A percentile compares a stretch with the other conserved stretches of the same genome.
These are phyloP conservation scores for Saccharomyces hybrid DNA, from an alignment of 1,139 yeast species.

Conservation along the genomic window DNA sequence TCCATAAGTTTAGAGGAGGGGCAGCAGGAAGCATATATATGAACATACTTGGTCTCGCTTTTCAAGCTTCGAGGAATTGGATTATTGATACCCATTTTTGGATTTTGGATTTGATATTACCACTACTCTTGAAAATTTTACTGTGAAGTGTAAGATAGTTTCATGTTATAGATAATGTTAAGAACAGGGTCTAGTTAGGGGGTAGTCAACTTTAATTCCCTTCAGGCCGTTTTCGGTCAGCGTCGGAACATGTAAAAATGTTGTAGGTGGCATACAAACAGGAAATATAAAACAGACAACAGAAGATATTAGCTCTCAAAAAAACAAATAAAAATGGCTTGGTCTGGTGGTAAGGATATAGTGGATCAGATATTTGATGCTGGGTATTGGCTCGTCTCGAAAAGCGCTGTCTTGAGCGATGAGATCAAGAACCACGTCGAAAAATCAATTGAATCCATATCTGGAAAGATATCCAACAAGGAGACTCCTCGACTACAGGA, in stretches of 20 bases:
- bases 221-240: neutral
- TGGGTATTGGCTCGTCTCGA: constrained; percentile 2
- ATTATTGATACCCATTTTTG: constrained; percentile 57
- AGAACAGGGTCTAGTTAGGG: neutral
- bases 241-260: neutral
- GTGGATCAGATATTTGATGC: constrained; percentile 8
- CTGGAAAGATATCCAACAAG: neutral
- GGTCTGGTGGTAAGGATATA: constrained; percentile 5
- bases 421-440: constrained; percentile 1
- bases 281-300: neutral
- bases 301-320: neutral
- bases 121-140: neutral
- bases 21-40: neutral
- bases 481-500: neutral
- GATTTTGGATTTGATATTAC: neutral
- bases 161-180: neutral
- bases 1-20: neutral
- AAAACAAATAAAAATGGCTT: neutral
- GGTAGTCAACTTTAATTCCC: constrained; percentile 1
- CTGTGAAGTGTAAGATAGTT: neutral
- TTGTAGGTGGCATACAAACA: neutral
- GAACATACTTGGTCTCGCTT: constrained; percentile 74
- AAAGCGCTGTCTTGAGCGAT: constrained; percentile 1
- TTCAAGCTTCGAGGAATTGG: constrained; percentile 88
- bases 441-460: constrained; percentile 1